phyloP scores from a whole-genome alignment of 495 filamentous ascomycete genomes.

The Penicillium odoratum region DNA sequence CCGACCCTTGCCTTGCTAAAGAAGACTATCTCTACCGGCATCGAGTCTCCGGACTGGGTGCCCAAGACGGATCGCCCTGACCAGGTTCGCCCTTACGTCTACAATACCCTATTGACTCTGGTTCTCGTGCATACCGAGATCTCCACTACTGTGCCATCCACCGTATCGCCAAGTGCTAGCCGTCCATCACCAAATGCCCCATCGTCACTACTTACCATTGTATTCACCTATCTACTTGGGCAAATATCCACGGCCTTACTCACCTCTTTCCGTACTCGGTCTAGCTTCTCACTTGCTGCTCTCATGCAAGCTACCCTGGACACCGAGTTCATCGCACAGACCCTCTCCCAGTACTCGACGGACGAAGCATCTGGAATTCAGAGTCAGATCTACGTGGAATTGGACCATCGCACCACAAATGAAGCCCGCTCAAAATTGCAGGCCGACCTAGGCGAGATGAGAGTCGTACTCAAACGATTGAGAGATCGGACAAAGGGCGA shows the following conservation, averaged over 20 bases:
- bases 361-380: slow-evolving; percentile 77
- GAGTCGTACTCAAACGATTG: slow-evolving; percentile 76
- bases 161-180: slow-evolving; percentile 27
- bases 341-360: slow-evolving; percentile 80
- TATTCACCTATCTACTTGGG: slow-evolving; percentile 80
- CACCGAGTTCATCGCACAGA: slow-evolving; percentile 95
- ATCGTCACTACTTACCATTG: slow-evolving; percentile 60
- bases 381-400: slow-evolving; percentile 82
- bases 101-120: slow-evolving; percentile 75
- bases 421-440: slow-evolving; percentile 77
- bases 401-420: slow-evolving; percentile 84
- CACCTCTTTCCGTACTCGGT: slow-evolving; percentile 64
- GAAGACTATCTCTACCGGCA: slow-evolving; percentile 66
- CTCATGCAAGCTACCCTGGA: slow-evolving; percentile 97
- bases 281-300: slow-evolving; percentile 69
- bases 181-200: slow-evolving; percentile 47
- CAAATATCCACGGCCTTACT: slow-evolving; percentile 70
- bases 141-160: slow-evolving; percentile 64
- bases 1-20: slow-evolving; percentile 65
- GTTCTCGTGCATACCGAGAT: slow-evolving; percentile 93
- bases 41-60: slow-evolving; percentile 69
- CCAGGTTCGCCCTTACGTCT: slow-evolving; percentile 83
- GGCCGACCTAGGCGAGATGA: slow-evolving; percentile 85
- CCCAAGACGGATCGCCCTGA: slow-evolving; percentile 63
- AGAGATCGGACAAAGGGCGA: slow-evolving; percentile 80